Evolutionary conservation across 2,329 filamentous ascomycete genomes (phyloP).

Genomic region (Acarospora socialis): DNA sequence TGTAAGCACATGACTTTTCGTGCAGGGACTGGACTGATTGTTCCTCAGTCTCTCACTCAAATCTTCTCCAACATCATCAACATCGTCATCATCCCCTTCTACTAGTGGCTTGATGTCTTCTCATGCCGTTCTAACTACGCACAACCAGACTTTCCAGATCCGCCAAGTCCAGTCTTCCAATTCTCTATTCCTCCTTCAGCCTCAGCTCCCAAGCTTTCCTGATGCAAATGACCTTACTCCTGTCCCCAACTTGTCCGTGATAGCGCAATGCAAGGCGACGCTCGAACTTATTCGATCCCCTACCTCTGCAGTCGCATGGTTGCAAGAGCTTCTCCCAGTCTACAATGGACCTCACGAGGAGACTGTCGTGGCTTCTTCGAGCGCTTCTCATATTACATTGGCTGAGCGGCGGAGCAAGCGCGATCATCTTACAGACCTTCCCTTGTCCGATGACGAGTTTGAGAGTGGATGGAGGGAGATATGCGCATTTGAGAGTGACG

Average conservation of each 20-base stretch:
- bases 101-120: conserved; percentile 18
- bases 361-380: background rate
- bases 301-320: conserved; percentile 6
- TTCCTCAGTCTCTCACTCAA: conserved; percentile 33
- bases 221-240: background rate
- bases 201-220: conserved; percentile 16
- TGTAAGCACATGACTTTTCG: conserved; percentile 21
- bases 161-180: conserved; percentile 54
- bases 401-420: conserved; percentile 4
- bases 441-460: conserved; percentile 12
- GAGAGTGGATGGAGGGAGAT: conserved; percentile 13
- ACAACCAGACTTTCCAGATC: conserved; percentile 41
- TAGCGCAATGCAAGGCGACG: conserved; percentile 32
- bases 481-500: conserved; percentile 14
- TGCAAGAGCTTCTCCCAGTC: conserved; percentile 13
- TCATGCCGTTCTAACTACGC: conserved; percentile 45
- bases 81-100: conserved; percentile 14
- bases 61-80: conserved; percentile 21
- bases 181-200: conserved; percentile 41
- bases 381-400: too few species aligned
- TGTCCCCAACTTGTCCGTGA: conserved; percentile 20
- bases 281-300: conserved; percentile 27
- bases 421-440: conserved; percentile 7
- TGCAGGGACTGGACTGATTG: too few species aligned
- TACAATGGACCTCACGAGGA: conserved; percentile 2